Base-by-base conservation (phyloP, 495 filamentous ascomycete species). In the Penicillium salamii region DNA sequence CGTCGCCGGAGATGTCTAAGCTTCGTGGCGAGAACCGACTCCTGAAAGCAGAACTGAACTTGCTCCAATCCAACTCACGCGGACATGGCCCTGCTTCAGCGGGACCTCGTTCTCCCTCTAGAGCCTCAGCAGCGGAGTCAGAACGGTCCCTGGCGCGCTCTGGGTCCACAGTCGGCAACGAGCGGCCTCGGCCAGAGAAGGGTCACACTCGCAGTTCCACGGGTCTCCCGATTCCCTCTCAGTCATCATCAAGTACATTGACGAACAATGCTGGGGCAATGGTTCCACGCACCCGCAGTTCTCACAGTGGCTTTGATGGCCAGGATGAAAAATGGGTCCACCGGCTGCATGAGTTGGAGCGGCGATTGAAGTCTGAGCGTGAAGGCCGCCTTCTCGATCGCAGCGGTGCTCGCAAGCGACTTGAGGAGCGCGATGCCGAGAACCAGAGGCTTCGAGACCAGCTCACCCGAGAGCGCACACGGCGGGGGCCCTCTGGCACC, bases 301-400 rank as follows among this genome's bases (percentile, higher is more conserved):
- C 57, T 26, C 54, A 58, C 29, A 17, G 55, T 32, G 15, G 55
- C 41, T 59, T 46, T 46, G 68, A 72, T 15, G 56, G 57, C 0
- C 69, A 66, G 2, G 78, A 79, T 44, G 85, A 93, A 48, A 82
- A 86, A 58, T 97, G 89, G 89, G 83, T 91, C 56, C 79, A 95
- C 37, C 74, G 95, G 15, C 70, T 98, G 14, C 79, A 86, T 42
- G 91, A 97, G 55, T 66, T 97, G 34, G 95, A 98, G 76, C 80
- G 84, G 59, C 80, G 91, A 54, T 75, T 98, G 21, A 96, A 96
- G 59, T 83, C 85, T 15, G 93, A 98, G 66, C 72, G 93, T 8
- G 93, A 97, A 63, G 91, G 82, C n/a, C 74, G 95, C 31, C 62
- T 91, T 20, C 65, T 93, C 36, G 93, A 98, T 70, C 82, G 92